Base-by-base conservation (phyloP, 2,329 filamentous ascomycete genomes). In the Ceratocystis ficicola region DNA sequence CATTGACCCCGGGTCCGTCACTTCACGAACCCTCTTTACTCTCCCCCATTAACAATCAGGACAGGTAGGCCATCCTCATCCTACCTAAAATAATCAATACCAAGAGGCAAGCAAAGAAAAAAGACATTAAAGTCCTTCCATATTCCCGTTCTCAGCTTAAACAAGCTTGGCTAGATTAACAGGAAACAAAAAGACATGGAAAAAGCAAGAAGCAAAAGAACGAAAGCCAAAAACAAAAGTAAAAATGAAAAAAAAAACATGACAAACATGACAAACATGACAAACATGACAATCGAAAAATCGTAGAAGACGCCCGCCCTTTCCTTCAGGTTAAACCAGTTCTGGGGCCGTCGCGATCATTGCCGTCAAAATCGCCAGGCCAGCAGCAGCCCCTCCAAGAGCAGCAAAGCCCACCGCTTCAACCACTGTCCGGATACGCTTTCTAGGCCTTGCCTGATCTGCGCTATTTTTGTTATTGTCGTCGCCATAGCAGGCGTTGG, bases 291-390 rank as follows among this genome's bases (percentile, higher is more conserved):
- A 25, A 25, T 25, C 22, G 15, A 64, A 15, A 25, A 63, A 63
- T 3, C 8, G 20, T 50, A 50, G 1, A 50, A n/a, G 5, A 2
- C 46, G 2, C 3, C 20, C 46, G 2, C 3, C 20, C 17, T 22
- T 20, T 22, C 48, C 48, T 4, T 22, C 48, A 20, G 5, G 15
- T 62, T 63, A 73, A 22, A 64, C 67, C 50, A 76, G 73, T 2
- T 72, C 71, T 0, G 75, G 76, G 0, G 75, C 76, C 7, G 75
- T 76, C 68, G 74, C 76, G 52, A 77, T 74, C 12, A 77, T 70
- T 1, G 75, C 73, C 0, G 73, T 72, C 10, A 77, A 68, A 2
- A 77, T 71, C 63, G 75, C 73, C 1, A 74, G 72, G 7, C 74
- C 74, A 10, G 73, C 72, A 6, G 73, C 72, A 25, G 72, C 71